Evolutionary conservation across 805 yeast genomes (phyloP), one percentile per base, ranked within the genome.

Genomic region (Lachancea mirantina): DNA sequence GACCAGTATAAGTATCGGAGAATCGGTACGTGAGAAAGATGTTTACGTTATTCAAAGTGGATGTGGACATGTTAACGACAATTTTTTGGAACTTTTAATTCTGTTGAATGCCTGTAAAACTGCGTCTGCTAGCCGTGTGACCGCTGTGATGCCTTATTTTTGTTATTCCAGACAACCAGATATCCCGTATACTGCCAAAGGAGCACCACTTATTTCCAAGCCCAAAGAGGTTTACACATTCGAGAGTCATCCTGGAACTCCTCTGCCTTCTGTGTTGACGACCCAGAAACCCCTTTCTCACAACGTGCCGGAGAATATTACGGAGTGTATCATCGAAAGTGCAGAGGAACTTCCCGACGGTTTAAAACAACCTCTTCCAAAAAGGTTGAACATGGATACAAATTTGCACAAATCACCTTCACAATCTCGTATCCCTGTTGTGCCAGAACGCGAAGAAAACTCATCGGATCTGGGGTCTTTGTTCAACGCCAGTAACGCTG

Each of bases 91-190:
- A 59, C 63, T 88, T 30, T 60, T 87, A 46, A 79, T 87, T 44
- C 73, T 84, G 68, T 75, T 87, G 18, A 78, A 88, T n/a, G 96
- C 96, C 2, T 84, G 95, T 60, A 88, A 88, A 49, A 78, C 84
- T 29, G 94, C 96, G 2, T 78, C 89, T 38, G 95, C 96, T 9
- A 74, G 74, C 37, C 69, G 89, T 37, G 94, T 87, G 26, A 84
- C 95, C 2, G 95, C 89, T 0, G 95, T 87, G 19, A 66, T 84
- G 57, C 98, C 99, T 3, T 68, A 87, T 40, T 92, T 92, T 59
- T 96, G 97, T 17, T 92, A 92, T 55, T 83, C 95, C 3, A 72
- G 99, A 51, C 99, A 92, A 59, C 94, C 96, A 4, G 97, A 89
- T 58, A 76, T 84, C 22, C 95, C 95, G 19, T 82, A 81, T 50